Conservation (phyloP, 192 early-diverging fungal genomes). For the Coemansia sp. region DNA sequence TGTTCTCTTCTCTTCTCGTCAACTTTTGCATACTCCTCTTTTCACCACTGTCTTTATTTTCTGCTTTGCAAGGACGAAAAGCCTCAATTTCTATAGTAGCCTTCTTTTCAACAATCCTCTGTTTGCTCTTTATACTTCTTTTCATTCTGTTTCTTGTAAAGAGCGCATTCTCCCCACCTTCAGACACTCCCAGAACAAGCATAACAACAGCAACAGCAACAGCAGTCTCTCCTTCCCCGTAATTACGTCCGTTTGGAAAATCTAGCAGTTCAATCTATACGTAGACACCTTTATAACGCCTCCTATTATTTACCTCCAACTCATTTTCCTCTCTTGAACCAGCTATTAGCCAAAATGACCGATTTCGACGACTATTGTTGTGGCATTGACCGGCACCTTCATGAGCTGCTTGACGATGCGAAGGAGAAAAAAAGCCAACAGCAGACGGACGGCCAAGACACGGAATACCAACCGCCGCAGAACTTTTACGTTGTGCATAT, state of each 20-base stretch:
- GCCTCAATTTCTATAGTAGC: too few species aligned
- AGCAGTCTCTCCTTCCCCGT: too few species aligned
- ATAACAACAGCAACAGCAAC: neutral
- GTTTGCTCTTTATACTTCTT: too few species aligned
- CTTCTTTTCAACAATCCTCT: too few species aligned
- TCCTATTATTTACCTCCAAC: neutral
- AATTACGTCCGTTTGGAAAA: neutral
- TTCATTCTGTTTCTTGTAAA: too few species aligned
- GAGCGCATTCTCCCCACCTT: neutral
- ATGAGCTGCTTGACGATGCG: slow-evolving; percentile 49
- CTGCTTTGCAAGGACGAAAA: too few species aligned
- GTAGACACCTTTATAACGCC: neutral
- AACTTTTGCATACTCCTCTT: too few species aligned
- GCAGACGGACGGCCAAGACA: slow-evolving; percentile 13
- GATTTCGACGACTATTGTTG: slow-evolving; percentile 55
- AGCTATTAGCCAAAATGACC: slow-evolving; percentile 15
- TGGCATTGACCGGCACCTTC: slow-evolving; percentile 47
- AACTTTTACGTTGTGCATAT: slow-evolving; percentile 44
- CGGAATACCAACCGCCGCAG: slow-evolving; percentile 46
- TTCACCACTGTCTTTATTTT: too few species aligned
- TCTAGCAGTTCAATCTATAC: neutral
- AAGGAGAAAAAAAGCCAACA: slow-evolving; percentile 29
- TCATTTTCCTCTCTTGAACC: neutral
- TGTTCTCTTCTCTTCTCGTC: too few species aligned
- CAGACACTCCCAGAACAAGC: too few species aligned